Base-by-base conservation (phyloP, 2,329 filamentous ascomycete genomes). In the Grosmannia clavigera region DNA sequence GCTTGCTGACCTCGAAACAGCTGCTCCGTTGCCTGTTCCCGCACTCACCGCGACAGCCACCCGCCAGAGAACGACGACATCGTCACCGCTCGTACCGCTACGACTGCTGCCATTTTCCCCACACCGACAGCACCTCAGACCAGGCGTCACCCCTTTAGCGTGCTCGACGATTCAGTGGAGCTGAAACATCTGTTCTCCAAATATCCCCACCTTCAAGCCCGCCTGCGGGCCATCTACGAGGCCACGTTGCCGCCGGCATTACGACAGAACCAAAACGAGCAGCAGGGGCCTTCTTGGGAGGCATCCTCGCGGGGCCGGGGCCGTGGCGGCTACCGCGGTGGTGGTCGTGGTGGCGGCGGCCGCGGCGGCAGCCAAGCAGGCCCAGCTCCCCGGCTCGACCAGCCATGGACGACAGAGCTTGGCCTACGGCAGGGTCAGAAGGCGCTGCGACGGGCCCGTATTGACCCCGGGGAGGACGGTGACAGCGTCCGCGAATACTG, bases 401-500 rank as follows among this genome's bases (percentile, higher is more conserved):
- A 73, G 55, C 67, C 67, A 3, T 87, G 84, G 84, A 81, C 79
- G 27, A 73, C 75, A 53, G 82, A 86, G 57, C 73, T 79, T 6
- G 84, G 83, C 7, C 74, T 84, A 56, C 73, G 78, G 59, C 78
- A 78, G 25, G 84, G 81, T 1, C 77, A 81, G 53, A 74, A 77
- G 25, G 78, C 77, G 16, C 70, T 87, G 61, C 77, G 78, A 51
- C 74, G 70, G 59, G 78, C 79, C 40, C 74, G 79, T 61, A 72
- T 73, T 38, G 74, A 76, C 35, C 74, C 76, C 1, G 75, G 78
- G n/a, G 76, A 79, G 64, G 78, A 79, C 61, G 81, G 81, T 35
- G 81, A 85, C 64, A 83, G 75, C 5, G 73, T 87, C 35, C 73
- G 79, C 58, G 83, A 85, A 69, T 87, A 83, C 66, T 79, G 78